Evolutionary conservation across 495 filamentous ascomycete species (phyloP).

Genomic region (Podospora fimiseda): DNA sequence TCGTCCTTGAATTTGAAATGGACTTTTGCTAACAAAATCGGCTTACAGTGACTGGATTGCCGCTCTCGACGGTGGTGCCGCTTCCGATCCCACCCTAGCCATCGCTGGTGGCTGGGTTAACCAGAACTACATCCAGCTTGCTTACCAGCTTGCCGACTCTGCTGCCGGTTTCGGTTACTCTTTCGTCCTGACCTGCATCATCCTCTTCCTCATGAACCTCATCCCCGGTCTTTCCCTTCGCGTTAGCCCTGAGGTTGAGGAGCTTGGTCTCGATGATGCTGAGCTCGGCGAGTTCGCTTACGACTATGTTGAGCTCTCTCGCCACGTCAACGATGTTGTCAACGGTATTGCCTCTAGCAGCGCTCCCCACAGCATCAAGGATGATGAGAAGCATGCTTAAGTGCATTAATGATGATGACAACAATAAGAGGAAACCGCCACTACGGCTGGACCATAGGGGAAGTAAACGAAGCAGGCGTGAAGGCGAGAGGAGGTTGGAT

Average conservation of each 20-base stretch:
- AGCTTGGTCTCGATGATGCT: conserved; percentile 87
- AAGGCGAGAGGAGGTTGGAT: too few relatives aligned
- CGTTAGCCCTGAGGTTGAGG: conserved; percentile 76
- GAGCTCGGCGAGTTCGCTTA: conserved; percentile 99
- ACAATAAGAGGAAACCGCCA: not conserved
- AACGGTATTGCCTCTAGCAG: conserved; percentile 10
- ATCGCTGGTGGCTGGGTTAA: conserved; percentile 89
- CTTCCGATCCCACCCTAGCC: too few relatives aligned
- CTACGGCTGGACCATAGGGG: not conserved
- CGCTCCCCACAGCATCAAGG: conserved; percentile 26
- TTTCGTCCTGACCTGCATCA: conserved; percentile 81
- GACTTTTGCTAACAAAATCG: conserved; percentile 6
- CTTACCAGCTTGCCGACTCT: conserved; percentile 85
- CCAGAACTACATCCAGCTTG: conserved; percentile 83
- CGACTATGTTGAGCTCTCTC: conserved; percentile 90
- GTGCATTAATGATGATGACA: not conserved
- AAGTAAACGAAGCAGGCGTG: not conserved
- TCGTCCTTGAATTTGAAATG: not conserved
- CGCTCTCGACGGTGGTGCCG: conserved; percentile 72
- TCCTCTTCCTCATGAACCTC: conserved; percentile 85
- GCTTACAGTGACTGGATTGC: conserved; percentile 73
- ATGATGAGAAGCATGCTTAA: conserved; percentile 21
- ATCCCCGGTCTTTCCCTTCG: conserved; percentile 81
- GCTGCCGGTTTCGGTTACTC: conserved; percentile 84
- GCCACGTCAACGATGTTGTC: conserved; percentile 53